Base-by-base conservation (phyloP, 495 filamentous ascomycete genomes). In the Clohesyomyces aquaticus region DNA sequence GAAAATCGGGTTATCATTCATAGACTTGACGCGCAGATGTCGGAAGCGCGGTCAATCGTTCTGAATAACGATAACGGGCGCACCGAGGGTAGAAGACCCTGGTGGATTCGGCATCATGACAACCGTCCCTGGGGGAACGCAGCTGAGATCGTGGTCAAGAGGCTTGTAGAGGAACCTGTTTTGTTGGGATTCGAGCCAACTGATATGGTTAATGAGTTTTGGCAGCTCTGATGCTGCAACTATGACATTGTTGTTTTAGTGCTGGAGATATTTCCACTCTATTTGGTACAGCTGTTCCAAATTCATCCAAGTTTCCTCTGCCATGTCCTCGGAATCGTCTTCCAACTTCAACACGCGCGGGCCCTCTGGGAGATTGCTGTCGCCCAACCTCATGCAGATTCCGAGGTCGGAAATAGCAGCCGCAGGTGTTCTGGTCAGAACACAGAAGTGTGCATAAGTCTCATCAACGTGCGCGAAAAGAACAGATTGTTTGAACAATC, bases 121-220 rank as follows among this genome's bases (percentile, higher is more conserved):
- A 19, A 62, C 32, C 1, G 50, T 54, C 14, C 59, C 59, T 1
- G 59, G 49, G 0, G 16, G 4, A 2, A 48, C 49, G 9, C 22
- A 1, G 12, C 18, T 55, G 4, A 62, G 32, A 29, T 62, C 59
- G 1, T 50, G 59, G 14, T 3, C 3, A 1, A 62, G 38, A 1
- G 59, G 59, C 59, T 62, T 62, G 59, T 62, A 62, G 21, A 62
- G 45, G 59, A 28, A 62, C 18, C 59, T 32, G 28, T 62, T 62
- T 19, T 62, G 59, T 18, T 55, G 8, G 4, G 49, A 32, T 22
- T 62, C 59, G 3, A 62, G 59, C 48, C 22, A 47, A 2, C 47
- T 28, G 14, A 62, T 21, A 12, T 23, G 21, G 4, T 38, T 29
- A 35, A 16, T 9, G 1, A 62, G 49, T 38, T 62, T 62, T 22